Evolutionary conservation across 2,329 filamentous ascomycete species (phyloP).

Genomic region (Alternaria atra): DNA sequence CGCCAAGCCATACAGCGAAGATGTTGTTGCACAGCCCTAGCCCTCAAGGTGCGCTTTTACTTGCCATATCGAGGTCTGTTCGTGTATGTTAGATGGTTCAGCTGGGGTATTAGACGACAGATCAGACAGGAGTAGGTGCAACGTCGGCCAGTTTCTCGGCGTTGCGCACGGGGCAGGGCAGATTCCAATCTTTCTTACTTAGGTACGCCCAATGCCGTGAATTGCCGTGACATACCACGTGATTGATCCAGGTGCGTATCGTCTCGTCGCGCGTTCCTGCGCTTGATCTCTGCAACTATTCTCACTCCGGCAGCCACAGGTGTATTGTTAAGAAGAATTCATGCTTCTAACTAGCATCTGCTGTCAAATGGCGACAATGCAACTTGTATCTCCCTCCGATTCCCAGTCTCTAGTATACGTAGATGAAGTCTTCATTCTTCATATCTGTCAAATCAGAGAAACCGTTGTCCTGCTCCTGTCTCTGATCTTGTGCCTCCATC

Average conservation of each 20-base stretch:
- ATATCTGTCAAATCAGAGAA: conserved; percentile 34
- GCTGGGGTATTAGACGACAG: neutral
- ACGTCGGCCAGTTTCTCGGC: neutral
- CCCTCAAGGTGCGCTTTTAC: neutral
- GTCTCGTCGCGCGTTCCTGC: neutral
- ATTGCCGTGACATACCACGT: neutral
- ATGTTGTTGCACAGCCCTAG: neutral
- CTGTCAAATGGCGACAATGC: neutral
- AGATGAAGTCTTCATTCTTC: conserved; percentile 32
- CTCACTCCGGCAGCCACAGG: neutral
- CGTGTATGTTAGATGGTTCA: neutral
- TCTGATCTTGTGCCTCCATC: conserved; percentile 19
- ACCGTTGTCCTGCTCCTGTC: conserved; percentile 23
- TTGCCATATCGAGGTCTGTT: neutral
- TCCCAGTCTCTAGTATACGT: conserved; percentile 6
- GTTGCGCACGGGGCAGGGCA: neutral
- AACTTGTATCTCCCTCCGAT: neutral
- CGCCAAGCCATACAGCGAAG: neutral
- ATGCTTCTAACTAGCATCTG: neutral
- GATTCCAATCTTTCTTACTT: neutral
- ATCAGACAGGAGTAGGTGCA: neutral
- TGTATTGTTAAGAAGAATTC: neutral
- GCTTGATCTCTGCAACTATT: neutral
- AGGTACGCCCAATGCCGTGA: neutral
- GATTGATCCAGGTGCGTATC: neutral